phyloP scores from a whole-genome alignment of 2,329 filamentous ascomycete species.

The Penicillium sp. region DNA sequence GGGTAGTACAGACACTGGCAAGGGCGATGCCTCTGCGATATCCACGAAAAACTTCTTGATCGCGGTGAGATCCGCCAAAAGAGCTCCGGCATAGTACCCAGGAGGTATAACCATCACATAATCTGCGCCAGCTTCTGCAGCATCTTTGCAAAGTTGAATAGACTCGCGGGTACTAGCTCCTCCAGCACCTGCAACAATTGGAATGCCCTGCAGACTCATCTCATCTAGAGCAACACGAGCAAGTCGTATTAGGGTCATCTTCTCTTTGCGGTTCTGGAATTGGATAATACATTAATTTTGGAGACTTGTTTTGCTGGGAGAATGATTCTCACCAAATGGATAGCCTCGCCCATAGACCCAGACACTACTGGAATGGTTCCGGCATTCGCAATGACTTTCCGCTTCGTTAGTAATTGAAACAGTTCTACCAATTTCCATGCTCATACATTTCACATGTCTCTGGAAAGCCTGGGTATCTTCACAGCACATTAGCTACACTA shows the following conservation, averaged over 20 bases:
- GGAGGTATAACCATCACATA: slow-evolving; percentile 1
- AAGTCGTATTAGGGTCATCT: neutral
- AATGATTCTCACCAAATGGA: neutral
- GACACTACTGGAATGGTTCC: neutral
- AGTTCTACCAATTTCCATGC: neutral
- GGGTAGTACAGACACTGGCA: neutral
- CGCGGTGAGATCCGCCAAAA: neutral
- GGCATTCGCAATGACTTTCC: neutral
- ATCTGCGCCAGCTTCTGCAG: neutral
- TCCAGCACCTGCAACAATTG: neutral
- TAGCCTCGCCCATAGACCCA: neutral
- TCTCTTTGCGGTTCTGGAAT: neutral
- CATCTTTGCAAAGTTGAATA: slow-evolving; percentile 1
- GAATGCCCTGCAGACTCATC: neutral
- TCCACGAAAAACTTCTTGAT: neutral
- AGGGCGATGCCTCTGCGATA: neutral
- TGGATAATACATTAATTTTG: neutral
- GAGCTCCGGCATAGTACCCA: neutral
- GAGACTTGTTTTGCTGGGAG: neutral
- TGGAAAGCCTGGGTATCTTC: neutral
- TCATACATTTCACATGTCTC: slow-evolving; percentile 1
- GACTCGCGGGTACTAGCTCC: neutral
- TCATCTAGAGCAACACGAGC: neutral
- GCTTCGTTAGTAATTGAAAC: neutral
- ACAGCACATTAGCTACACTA: no score